Evolutionary conservation across 345 rosid species (phyloP).

Genomic region (Abelmoschus esculentus): DNA sequence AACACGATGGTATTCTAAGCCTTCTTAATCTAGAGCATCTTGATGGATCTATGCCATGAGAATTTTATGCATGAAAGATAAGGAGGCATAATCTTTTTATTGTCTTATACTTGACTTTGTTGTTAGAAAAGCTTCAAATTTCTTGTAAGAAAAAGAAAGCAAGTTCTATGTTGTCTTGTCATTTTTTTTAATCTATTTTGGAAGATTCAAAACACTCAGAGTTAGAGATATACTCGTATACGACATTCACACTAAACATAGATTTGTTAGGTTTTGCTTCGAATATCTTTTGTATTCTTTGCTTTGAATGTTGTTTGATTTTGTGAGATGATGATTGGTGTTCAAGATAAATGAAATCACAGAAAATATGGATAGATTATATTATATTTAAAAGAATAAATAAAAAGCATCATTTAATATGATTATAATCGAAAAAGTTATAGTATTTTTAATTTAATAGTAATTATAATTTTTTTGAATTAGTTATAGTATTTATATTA

Average conservation of each 20-base stretch:
- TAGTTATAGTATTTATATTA: too few relatives aligned
- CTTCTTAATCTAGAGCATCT: background rate
- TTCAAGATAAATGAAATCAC: background rate
- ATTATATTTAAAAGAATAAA: too few relatives aligned
- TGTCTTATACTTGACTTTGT: background rate
- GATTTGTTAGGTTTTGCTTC: background rate
- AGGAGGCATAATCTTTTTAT: background rate
- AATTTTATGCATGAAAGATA: background rate
- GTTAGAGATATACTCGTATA: background rate
- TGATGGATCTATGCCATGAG: background rate
- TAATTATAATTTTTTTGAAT: too few relatives aligned
- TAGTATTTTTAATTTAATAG: too few relatives aligned
- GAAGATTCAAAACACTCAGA: background rate
- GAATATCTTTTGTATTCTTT: background rate
- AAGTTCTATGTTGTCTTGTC: background rate
- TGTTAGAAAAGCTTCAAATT: background rate
- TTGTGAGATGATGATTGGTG: background rate
- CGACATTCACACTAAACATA: background rate
- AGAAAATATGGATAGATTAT: too few relatives aligned
- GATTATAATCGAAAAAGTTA: too few relatives aligned
- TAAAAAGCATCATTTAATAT: too few relatives aligned
- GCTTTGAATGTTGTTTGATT: background rate
- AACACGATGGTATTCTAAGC: background rate
- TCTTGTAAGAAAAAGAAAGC: background rate
- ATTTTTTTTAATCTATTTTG: background rate